These are phyloP conservation scores for Diplodia sapinea DNA, from an alignment of 2,329 filamentous ascomycete genomes.

Conservation along the genomic window DNA sequence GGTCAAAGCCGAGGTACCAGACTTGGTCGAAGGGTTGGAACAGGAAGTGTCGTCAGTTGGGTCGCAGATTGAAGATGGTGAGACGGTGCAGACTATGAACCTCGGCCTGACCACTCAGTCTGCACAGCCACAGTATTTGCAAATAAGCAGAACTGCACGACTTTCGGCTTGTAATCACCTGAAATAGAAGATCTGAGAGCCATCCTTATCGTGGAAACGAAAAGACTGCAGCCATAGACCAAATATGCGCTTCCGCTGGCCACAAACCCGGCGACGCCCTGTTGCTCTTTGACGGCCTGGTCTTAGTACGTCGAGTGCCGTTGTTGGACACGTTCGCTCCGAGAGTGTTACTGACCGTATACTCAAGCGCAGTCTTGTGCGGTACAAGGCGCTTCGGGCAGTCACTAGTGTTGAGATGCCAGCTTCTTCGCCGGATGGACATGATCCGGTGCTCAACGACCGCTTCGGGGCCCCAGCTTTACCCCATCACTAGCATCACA, in stretches of 20 bases:
- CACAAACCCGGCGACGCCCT: background rate
- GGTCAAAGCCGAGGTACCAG: background rate
- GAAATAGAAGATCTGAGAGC: too few species aligned
- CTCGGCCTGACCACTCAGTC: background rate
- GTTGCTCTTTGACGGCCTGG: background rate
- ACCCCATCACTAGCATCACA: background rate
- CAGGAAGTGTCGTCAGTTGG: constrained; percentile 2
- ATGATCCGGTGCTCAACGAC: background rate
- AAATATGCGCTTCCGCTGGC: too few species aligned
- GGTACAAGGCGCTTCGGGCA: background rate
- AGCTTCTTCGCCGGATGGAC: background rate
- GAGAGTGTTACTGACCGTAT: background rate
- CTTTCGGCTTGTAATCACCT: too few species aligned
- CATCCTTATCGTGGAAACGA: too few species aligned
- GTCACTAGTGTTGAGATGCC: background rate
- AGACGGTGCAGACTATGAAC: background rate
- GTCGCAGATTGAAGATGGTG: constrained; percentile 17
- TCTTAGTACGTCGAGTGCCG: background rate
- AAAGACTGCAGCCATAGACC: too few species aligned
- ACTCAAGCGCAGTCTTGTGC: background rate
- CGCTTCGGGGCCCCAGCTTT: background rate
- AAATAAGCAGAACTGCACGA: too few species aligned
- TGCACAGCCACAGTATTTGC: too few species aligned
- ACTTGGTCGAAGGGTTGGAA: background rate
- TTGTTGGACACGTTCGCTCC: background rate